Evolutionary conservation across 2,329 filamentous ascomycete genomes (phyloP), one percentile per base, ranked within the genome.

Genomic region (Fusarium palustre): DNA sequence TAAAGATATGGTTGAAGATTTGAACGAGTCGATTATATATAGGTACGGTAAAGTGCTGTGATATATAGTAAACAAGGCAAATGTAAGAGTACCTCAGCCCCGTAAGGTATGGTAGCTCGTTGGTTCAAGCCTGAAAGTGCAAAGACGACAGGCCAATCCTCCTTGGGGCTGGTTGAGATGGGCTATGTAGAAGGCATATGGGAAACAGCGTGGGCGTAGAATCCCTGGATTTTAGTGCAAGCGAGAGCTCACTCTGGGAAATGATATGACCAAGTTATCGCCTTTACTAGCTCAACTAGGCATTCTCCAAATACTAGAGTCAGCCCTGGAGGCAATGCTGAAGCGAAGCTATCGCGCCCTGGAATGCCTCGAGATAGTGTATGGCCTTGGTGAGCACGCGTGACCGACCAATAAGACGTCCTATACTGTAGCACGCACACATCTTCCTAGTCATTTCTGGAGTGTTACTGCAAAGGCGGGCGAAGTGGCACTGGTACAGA

Each of bases 401-500:
- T 16, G 28, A 43, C 30, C 20, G 24, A 12, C 73, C 73, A 75
- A 75, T 74, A 47, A 55, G 41, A 57, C 34, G 36, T 8, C 16
- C 28, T 25, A 53, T 62, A 13, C 49, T 15, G 55, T 71, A 60
- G 69, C 72, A 75, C 72, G 72, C 71, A 59, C 65, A 48, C 64
- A 68, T 66, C 55, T 63, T 59, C 53, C 64, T 69, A 58, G 52
- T 52, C 55, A 62, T 68, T 45, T 54, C 63, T 71, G 57, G 63
- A 46, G 18, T 30, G 25, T 43, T 64, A 22, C 52, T 48, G 49
- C 63, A 66, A 45, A 59, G 56, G 71, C 59, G 67, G 69, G 61
- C 69, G 60, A 59, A 66, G 65, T 55, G 64, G 57, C 58, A 52
- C 48, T n/a, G 28, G 12, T 52, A 52, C 61, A 52, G 30, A 52